A percentile compares a stretch with the other conserved stretches of the same genome.
Conservation (phyloP, 2,329 filamentous ascomycete genomes). For the Aspergillus felis region DNA sequence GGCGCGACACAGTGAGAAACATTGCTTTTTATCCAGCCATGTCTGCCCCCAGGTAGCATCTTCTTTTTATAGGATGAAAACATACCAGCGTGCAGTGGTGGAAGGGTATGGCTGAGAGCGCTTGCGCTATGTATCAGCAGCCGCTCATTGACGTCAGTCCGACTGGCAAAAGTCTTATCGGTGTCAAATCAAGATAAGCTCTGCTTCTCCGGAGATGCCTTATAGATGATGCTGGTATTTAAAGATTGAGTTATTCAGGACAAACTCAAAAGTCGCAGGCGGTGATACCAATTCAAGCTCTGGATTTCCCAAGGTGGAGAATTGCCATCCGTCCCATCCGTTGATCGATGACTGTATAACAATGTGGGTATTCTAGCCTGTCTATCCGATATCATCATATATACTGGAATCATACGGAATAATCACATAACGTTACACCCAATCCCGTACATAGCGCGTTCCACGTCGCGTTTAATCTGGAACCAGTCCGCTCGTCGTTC, state of each 20-base stretch:
- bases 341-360: background rate
- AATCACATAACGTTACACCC: conserved; percentile 79
- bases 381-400: conserved; percentile 6
- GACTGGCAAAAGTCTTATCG: background rate
- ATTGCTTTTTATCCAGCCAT: background rate
- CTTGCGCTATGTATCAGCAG: conserved; percentile 8
- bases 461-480: conserved; percentile 78
- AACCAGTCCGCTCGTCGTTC: conserved; percentile 95
- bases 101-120: background rate
- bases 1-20: background rate
- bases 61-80: background rate
- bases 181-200: background rate
- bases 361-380: conserved; percentile 4
- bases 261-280: background rate
- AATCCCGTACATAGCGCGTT: conserved; percentile 95
- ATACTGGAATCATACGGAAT: conserved; percentile 9
- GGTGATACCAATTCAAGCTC: background rate
- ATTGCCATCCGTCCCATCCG: background rate
- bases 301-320: background rate
- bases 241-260: background rate
- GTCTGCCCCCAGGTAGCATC: background rate
- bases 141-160: conserved; percentile 16
- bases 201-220: background rate
- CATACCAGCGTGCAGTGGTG: background rate
- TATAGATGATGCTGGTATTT: background rate